Evolutionary conservation across 2,329 filamentous ascomycete species (phyloP), one percentile per base, ranked within the genome.

Genomic region (Aspergillus oerlinghausenensis): DNA sequence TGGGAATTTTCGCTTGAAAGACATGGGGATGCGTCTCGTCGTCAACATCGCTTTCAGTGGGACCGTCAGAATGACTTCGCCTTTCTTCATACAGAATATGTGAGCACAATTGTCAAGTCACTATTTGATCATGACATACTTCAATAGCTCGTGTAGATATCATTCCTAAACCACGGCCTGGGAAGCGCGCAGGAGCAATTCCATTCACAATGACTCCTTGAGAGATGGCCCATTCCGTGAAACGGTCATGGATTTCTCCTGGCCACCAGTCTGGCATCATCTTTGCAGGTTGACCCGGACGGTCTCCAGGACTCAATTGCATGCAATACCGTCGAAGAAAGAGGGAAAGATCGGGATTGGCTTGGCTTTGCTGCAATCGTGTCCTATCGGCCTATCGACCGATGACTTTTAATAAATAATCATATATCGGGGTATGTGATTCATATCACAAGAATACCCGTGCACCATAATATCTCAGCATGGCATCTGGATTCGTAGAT

Each of bases 131-230:
- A 49, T 19, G 21, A 9, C 61, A 66, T 75, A 89, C 89, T 75
- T 88, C 77, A 59, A 94, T 80, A 14, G 81, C 75, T 28, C 82
- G 80, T 11, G 84, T 86, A 4, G 90, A 88, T 51, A 92, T 80
- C 55, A 96, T 85, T 49, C 92, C 92, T 53, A 94, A 82, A 28
- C 92, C 92, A 54, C 88, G 82, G 1, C 86, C 88, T 5, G 86
- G 83, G 17, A 96, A 85, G 42, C 78, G 78, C 43, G 84, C 81
- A 4, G 90, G 86, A 2, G 78, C 77, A 50, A 95, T 84, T 28
- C 86, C 86, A 64, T 87, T 80, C 62, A 91, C 82, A 38, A 80
- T 73, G 28, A 95, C 82, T 14, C 88, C 89, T 56, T 84, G 80
- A 1, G 75, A 73, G 47, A 79, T 70, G 1, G 88, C 87, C 89